phyloP scores from a whole-genome alignment of 2,329 filamentous ascomycete genomes.

The Hymenotorrendiella dingleyae region DNA sequence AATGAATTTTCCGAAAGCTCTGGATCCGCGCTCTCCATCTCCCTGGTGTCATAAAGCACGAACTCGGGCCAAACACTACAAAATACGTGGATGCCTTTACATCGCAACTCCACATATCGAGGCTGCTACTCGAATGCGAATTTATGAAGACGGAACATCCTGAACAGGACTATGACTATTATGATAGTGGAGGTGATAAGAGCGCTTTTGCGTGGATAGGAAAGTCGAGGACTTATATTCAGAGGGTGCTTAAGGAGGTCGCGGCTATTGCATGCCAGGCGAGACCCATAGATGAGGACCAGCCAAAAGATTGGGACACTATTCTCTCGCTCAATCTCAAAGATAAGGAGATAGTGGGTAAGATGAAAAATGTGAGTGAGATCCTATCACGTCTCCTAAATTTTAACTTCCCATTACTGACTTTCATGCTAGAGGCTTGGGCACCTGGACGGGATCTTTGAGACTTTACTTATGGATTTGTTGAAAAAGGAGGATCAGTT shows the following conservation, averaged over 20 bases:
- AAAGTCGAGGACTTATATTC: no score
- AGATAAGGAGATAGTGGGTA: not conserved
- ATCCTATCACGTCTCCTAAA: not conserved
- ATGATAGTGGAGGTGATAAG: no score
- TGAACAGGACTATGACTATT: no score
- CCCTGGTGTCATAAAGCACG: not conserved
- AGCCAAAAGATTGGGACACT: no score
- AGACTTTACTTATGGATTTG: conserved; percentile 6
- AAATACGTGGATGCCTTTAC: no score
- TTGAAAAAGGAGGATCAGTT: conserved; percentile 4
- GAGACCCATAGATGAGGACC: not conserved
- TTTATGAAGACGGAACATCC: no score
- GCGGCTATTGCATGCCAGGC: not conserved
- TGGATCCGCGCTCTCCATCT: conserved; percentile 6
- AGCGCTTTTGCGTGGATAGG: no score
- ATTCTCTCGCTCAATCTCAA: no score
- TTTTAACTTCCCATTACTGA: not conserved
- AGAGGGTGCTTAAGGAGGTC: no score
- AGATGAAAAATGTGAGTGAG: not conserved
- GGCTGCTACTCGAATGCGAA: no score
- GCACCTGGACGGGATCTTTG: not conserved
- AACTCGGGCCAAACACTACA: no score
- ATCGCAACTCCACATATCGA: no score
- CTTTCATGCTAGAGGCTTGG: not conserved
- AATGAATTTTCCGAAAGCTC: conserved; percentile 3